These are phyloP conservation scores for Lactifluus volemus DNA, from an alignment of 768 basidiomycete genomes.

Conservation along the genomic window DNA sequence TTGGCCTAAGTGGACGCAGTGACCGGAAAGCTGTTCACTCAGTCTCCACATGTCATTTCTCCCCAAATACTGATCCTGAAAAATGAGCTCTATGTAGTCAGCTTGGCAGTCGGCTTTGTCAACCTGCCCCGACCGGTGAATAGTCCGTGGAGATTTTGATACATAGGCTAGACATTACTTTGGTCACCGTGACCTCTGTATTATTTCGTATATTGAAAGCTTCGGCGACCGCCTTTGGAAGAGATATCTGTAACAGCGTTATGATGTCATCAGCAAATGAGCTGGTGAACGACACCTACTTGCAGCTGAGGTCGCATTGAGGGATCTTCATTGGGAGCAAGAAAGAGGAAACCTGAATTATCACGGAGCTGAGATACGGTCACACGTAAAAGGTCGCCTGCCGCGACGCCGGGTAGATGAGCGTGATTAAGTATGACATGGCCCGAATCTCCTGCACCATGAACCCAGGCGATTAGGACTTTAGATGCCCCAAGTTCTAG, in stretches of 20 bases:
- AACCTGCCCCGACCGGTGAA: conserved; percentile 38
- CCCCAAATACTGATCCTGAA: conserved; percentile 92
- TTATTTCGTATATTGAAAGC: conserved; percentile 64
- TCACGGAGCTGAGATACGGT: conserved; percentile 34
- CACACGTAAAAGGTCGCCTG: conserved; percentile 66
- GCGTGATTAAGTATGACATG: conserved; percentile 61
- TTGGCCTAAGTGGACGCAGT: conserved; percentile 77
- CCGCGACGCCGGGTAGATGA: conserved; percentile 69
- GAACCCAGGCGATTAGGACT: conserved; percentile 64
- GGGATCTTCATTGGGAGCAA: conserved; percentile 56
- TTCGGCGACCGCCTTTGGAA: conserved; percentile 65
- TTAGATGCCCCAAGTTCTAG: conserved; percentile 56
- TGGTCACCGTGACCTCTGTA: conserved; percentile 60
- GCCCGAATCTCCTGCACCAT: conserved; percentile 53
- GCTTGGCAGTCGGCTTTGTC: conserved; percentile 55
- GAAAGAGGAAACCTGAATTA: conserved; percentile 47
- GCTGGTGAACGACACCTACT: conserved; percentile 26
- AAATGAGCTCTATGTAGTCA: conserved; percentile 81
- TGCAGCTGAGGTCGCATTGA: conserved; percentile 56
- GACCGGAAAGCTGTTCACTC: conserved; percentile 68
- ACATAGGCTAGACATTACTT: conserved; percentile 35
- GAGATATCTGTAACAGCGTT: conserved; percentile 47
- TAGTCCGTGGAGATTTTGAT: background rate
- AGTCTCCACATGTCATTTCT: conserved; percentile 97
- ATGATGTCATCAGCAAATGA: background rate